Conservation (phyloP, 306 rosid species). For the Quercus agrifolia region DNA sequence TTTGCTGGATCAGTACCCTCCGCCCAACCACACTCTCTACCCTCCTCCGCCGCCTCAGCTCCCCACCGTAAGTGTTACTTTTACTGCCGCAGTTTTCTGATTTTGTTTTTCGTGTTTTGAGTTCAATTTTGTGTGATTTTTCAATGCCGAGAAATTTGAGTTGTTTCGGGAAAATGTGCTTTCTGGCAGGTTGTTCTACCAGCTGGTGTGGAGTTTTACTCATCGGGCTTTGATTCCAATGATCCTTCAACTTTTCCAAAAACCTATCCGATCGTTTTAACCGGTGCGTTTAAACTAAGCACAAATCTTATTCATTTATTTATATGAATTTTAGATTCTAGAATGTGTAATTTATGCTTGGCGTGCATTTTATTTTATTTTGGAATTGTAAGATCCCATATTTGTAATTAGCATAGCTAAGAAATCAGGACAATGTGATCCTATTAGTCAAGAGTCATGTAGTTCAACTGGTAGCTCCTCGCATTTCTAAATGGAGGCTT, state of each 20-base stretch:
- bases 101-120: background rate
- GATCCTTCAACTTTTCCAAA: slow-evolving; percentile 70
- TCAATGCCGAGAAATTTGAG: background rate
- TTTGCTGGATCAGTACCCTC: slow-evolving; percentile 84
- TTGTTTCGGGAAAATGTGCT: background rate
- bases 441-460: background rate
- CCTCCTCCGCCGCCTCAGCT: slow-evolving; percentile 99
- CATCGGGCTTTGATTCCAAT: slow-evolving; percentile 66
- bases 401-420: background rate
- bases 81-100: background rate
- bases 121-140: background rate
- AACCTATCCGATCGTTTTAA: slow-evolving; percentile 92
- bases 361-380: background rate
- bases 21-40: slow-evolving; percentile 65
- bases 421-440: background rate
- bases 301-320: background rate
- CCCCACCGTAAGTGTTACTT: slow-evolving; percentile 53
- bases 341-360: background rate
- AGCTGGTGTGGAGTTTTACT: slow-evolving; percentile 76
- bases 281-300: slow-evolving; percentile 42
- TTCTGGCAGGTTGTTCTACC: slow-evolving; percentile 79
- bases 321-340: background rate
- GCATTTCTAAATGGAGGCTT: too few species aligned
- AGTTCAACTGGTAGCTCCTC: background rate
- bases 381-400: background rate